Conservation (phyloP, 106 monocot genomes). For the Narthecium ossifragum region DNA sequence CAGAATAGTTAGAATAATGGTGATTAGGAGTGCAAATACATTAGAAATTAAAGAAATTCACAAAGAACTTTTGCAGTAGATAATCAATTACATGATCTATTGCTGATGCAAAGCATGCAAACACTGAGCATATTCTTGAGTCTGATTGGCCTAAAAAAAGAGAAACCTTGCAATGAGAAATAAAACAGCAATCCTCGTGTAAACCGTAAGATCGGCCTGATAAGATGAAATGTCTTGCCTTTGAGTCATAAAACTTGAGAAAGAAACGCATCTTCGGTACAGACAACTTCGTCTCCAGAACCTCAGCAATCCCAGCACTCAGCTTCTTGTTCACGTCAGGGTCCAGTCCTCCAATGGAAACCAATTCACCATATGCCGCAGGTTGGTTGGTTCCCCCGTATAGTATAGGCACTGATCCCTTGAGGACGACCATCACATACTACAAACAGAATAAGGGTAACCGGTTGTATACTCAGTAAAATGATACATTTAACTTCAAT, state of each 20-base stretch:
- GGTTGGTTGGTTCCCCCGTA: slow-evolving; percentile 77
- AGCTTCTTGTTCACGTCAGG: slow-evolving; percentile 75
- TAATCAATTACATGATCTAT: slow-evolving; percentile 49
- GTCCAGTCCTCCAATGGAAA: slow-evolving; percentile 85
- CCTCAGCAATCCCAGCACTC: slow-evolving; percentile 55
- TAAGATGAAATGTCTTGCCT: slow-evolving; percentile 34
- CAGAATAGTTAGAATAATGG: not conserved
- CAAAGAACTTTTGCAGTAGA: not conserved
- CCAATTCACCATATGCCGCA: slow-evolving; percentile 87
- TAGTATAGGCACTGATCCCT: slow-evolving; percentile 76
- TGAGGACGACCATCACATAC: slow-evolving; percentile 95
- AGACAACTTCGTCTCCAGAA: slow-evolving; percentile 64
- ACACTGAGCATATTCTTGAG: slow-evolving; percentile 72
- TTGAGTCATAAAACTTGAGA: slow-evolving; percentile 57
- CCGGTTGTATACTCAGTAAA: too few species aligned
- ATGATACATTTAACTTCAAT: too few species aligned
- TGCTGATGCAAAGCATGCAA: slow-evolving; percentile 83
- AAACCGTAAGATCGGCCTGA: not conserved
- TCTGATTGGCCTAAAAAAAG: slow-evolving; percentile 52
- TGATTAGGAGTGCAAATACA: not conserved
- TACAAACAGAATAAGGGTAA: slow-evolving; percentile 14
- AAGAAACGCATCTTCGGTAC: slow-evolving; percentile 70
- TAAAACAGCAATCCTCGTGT: slow-evolving; percentile 1
- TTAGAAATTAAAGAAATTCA: not conserved
- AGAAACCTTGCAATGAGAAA: slow-evolving; percentile 44